Evolutionary conservation across 768 basidiomycete species (phyloP), one percentile per base, ranked within the genome.

Genomic region (Mycena venus): DNA sequence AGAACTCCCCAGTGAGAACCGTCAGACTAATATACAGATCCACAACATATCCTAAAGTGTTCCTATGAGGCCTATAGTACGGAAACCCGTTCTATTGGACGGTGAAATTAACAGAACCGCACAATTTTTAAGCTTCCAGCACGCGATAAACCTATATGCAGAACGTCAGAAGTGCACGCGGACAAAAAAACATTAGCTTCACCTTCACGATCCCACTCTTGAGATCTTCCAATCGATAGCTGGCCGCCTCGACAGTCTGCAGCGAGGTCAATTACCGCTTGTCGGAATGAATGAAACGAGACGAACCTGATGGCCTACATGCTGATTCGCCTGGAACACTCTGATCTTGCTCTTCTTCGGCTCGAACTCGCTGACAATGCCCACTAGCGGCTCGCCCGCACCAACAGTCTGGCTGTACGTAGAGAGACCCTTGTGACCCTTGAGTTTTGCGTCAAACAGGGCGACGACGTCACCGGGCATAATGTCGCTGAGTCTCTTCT

Each of bases 121-220:
- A 32, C 25, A 36, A 36, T 21, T 25, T 34, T 73, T 59, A 73
- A 60, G 64, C 72, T 59, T 73, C 65, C 29, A 73, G 38, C 44
- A 73, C 72, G 17, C 72, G 72, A 15, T 67, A 73, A 8, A 73
- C 72, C 72, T 73, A 29, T 73, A 29, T 5, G 27, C 10, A 56
- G 21, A 53, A 67, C 14, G 34, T 73, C 10, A 55, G 58, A 11
- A 25, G 19, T 8, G 25, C 5, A 44, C 6, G 31, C n/a, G 32
- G 19, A 17, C 17, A n/a, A n/a, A n/a, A n/a, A 6, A 55, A 9
- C 27, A 66, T 21, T 59, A 25, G 77, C 82, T 76, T n/a, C 72
- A 96, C 95, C 90, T 95, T 94, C 51, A 96, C 89, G 29, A 86
- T 84, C 14, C 96, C 96, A 78, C 91, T 94, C 86, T 97, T 97